A percentile compares a stretch with the other conserved stretches of the same genome.
Conservation (phyloP, 2,329 filamentous ascomycete species). For the Apiospora arundinis region DNA sequence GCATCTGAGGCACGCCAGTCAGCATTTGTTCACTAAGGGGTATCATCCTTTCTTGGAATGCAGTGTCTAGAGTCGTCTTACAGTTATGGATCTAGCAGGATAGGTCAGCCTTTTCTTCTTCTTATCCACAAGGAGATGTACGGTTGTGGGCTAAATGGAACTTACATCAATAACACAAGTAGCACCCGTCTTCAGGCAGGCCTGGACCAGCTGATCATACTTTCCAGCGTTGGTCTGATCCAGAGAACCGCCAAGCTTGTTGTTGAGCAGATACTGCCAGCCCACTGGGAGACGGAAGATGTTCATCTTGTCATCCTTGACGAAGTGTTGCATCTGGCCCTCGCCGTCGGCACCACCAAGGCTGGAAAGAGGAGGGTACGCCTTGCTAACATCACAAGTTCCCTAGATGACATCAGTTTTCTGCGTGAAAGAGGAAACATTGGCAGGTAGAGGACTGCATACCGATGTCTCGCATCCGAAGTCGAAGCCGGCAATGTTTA, state of each 20-base stretch:
- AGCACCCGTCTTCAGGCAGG: slow-evolving; percentile 61
- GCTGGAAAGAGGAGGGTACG: slow-evolving; percentile 26
- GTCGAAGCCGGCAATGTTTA: slow-evolving; percentile 35
- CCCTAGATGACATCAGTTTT: slow-evolving; percentile 22
- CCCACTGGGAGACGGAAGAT: slow-evolving; percentile 62
- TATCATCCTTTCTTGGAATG: neutral
- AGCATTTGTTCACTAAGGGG: slow-evolving; percentile 17
- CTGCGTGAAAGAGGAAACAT: neutral
- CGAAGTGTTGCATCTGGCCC: slow-evolving; percentile 63
- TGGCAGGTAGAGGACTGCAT: slow-evolving; percentile 17
- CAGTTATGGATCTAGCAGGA: slow-evolving; percentile 53
- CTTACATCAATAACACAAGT: slow-evolving; percentile 61
- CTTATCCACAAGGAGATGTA: neutral
- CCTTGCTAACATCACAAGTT: slow-evolving; percentile 26
- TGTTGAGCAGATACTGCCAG: slow-evolving; percentile 67
- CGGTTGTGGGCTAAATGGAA: neutral
- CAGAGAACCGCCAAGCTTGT: slow-evolving; percentile 56
- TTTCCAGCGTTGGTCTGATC: slow-evolving; percentile 53
- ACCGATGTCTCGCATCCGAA: slow-evolving; percentile 31
- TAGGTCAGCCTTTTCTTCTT: neutral
- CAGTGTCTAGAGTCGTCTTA: neutral
- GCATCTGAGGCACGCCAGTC: slow-evolving; percentile 41
- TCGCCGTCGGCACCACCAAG: slow-evolving; percentile 34
- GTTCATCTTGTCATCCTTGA: slow-evolving; percentile 59
- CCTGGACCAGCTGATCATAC: slow-evolving; percentile 62